Base-by-base conservation (phyloP, 768 basidiomycete genomes). In the Dioszegia aurantiaca region DNA sequence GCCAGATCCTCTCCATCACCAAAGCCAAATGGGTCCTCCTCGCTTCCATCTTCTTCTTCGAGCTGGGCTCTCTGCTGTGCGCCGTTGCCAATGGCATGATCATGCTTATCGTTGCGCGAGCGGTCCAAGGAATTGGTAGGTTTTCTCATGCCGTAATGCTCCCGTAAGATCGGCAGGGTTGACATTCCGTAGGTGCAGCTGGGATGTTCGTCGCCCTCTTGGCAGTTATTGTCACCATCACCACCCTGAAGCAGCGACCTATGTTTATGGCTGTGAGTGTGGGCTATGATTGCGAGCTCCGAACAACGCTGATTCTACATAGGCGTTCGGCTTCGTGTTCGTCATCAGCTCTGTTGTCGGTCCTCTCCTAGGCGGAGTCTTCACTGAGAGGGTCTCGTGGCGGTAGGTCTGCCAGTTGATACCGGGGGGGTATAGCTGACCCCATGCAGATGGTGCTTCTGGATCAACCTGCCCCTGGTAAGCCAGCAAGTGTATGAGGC, bases 171-270 rank as follows among this genome's bases (percentile, higher is more conserved):
- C 24, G 27, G 16, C 26, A 14, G 16, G 26, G 21, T 37, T 53
- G 39, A 53, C 24, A 11, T 30, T 39, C 24, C 4, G 28, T 26
- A 40, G 51, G 51, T 1, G 49, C 47, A 0, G 61, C 65, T 5
- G 68, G 65, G 36, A 72, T 81, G 45, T 81, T 80, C 58, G 82
- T 80, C 8, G 46, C 77, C 12, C 75, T 80, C 30, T 78, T 80
- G n/a, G 77, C 69, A 5, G 68, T 79, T 19, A 80, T 79, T 42
- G 78, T 76, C 24, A 51, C 44, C 21, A 55, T 68, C 59, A 65
- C 67, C 31, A 56, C 60, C 3, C 57, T 63, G 67, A 58, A 70
- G 23, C 67, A 73, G 39, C 40, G 72, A 57, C 59, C 72, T 4
- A 65, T 74, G 3, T 70, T 80, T 47, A 70, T 78, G 63, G 59